These are phyloP conservation scores for Apiospora kogelbergensis DNA, from an alignment of 2,329 filamentous ascomycete genomes.

Conservation along the genomic window DNA sequence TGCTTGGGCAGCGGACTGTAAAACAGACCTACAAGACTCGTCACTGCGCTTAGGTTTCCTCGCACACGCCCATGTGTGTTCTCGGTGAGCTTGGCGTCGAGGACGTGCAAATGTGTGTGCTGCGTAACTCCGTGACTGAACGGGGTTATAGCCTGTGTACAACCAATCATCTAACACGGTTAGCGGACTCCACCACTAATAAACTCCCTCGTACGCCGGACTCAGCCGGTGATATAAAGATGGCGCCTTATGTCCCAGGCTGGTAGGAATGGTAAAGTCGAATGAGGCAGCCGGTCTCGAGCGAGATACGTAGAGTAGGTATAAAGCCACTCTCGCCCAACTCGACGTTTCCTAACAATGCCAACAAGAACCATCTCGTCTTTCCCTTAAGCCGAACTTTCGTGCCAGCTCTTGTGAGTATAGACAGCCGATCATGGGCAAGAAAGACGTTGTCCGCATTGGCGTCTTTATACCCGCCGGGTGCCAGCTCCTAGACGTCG, in stretches of 20 bases:
- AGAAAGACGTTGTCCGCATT: constrained; percentile 35
- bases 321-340: not conserved
- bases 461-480: constrained; percentile 51
- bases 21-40: not conserved
- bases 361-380: no score
- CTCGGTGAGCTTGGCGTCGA: not conserved
- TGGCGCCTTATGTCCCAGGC: not conserved
- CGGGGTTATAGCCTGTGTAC: not conserved
- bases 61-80: not conserved
- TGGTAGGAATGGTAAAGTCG: not conserved
- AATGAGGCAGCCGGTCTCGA: not conserved
- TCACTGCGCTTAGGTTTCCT: no score
- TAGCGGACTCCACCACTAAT: not conserved
- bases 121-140: not conserved
- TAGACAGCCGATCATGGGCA: not conserved
- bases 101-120: not conserved
- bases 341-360: not conserved
- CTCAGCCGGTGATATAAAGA: not conserved
- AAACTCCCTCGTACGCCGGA: not conserved
- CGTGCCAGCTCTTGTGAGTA: not conserved
- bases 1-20: not conserved
- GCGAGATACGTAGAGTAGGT: not conserved
- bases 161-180: constrained; percentile 6
- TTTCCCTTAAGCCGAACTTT: not conserved
- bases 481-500: constrained; percentile 50